Base-by-base conservation (phyloP, 139 green algal genomes). In the Chlorella sp. region DNA sequence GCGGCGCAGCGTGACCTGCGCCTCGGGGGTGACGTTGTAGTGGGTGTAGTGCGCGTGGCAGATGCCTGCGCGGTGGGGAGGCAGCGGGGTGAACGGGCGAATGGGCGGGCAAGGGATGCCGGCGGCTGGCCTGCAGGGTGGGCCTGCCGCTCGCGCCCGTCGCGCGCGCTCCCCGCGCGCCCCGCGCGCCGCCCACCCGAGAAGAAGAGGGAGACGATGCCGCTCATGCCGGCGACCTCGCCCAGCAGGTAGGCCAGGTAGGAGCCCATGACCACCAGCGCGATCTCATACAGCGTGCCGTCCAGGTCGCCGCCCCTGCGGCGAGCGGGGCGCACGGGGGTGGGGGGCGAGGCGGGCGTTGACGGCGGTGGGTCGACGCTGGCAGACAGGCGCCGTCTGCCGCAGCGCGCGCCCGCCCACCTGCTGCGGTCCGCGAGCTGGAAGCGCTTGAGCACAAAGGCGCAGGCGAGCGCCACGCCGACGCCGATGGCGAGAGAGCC, bases 191-290 rank as follows among this genome's bases (percentile, higher is more conserved):
- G n/a, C 60, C 21, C 60, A 67, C 60, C 60, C 40, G 41, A 53
- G 50, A 85, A 95, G 81, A 98, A 98, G 31, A 98, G 86, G 0
- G 91, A 73, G 31, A 98, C 85, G 73, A 98, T 98, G 69, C 86
- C 92, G 46, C 79, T 90, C 40, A 98, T 87, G 27, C 86, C 89
- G 35, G 90, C 73, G 63, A 96, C 77, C 77, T 98, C 93, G 1
- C 88, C 87, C 35, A 83, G 58, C 15, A 97, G 81, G 77, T 95
- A 97, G 33, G 79, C 82, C 33, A 95, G 74, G 79, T 97, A 98
- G 8, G 73, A 78, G 19, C 81, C 72, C 80, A 87, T 85, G 19
- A 85, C 73, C 19, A 90, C 63, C 43, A 90, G 71, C 1, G 72
- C 68, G 11, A 89, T 82, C 56, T 86, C 81, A 40, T 86, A 86